These are phyloP conservation scores for Capsella rubella DNA, from an alignment of 441 rosid genomes.

Conservation along the genomic window DNA sequence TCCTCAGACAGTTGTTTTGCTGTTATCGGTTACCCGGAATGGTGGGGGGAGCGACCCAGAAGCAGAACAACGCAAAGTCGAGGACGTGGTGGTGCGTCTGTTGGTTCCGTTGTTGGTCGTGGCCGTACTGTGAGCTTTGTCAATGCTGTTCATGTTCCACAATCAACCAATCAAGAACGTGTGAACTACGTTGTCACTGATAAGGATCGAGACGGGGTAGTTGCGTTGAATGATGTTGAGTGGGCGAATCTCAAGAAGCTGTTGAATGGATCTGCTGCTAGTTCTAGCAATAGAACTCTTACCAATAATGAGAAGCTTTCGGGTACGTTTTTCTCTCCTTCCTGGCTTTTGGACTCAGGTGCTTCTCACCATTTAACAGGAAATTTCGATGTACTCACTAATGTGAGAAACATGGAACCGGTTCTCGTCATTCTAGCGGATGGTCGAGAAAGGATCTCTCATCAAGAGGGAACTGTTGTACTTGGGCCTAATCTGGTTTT, in stretches of 20 bases:
- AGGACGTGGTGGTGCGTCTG: no score
- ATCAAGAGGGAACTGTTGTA: no score
- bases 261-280: no score
- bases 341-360: not conserved
- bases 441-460: not conserved
- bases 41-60: not conserved
- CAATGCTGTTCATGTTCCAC: no score
- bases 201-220: no score
- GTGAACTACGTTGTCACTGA: no score
- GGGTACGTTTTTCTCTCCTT: not conserved
- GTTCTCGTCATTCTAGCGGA: not conserved
- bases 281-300: no score
- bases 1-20: fast-evolving
- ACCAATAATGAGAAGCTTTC: not conserved
- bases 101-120: not conserved
- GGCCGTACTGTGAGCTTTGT: no score
- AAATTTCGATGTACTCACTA: not conserved
- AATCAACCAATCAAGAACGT: no score
- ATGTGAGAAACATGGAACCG: not conserved
- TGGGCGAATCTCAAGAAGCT: not conserved
- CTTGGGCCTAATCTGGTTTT: no score
- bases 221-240: no score
- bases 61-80: no score
- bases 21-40: not conserved
- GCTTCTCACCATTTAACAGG: not conserved